These are phyloP conservation scores for Plasmodium inui DNA, from an alignment of 169 alveolate genomes.

Conservation along the genomic window DNA sequence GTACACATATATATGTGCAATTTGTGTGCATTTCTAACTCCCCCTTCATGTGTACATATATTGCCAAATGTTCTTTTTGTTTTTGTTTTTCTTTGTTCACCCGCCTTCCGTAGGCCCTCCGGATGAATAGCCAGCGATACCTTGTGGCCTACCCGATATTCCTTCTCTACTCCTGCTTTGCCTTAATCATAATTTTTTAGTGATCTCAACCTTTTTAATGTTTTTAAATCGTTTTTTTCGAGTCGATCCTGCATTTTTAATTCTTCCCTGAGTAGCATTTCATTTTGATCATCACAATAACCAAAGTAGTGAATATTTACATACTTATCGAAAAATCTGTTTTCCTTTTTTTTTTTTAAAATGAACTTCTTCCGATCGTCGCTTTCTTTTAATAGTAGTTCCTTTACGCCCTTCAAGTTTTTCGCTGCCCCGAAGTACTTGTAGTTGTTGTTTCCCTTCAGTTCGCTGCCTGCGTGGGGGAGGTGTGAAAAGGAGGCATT, in stretches of 20 bases:
- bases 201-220: conserved; percentile 36
- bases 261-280: conserved; percentile 29
- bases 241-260: conserved; percentile 46
- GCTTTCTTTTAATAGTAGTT: conserved; percentile 89
- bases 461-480: conserved; percentile 78
- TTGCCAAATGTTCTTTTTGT: background rate
- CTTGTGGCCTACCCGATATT: conserved; percentile 88
- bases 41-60: background rate
- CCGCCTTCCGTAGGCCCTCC: conserved; percentile 70
- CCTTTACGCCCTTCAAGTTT: conserved; percentile 94
- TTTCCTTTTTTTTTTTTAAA: conserved; percentile 44
- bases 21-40: background rate
- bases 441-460: conserved; percentile 92
- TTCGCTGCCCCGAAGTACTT: conserved; percentile 96
- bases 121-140: conserved; percentile 86
- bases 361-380: conserved; percentile 60
- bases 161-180: conserved; percentile 86
- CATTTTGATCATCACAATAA: conserved; percentile 72
- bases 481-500: background rate
- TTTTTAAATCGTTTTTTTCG: conserved; percentile 46
- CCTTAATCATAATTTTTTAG: conserved; percentile 83
- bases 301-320: conserved; percentile 69
- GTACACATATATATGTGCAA: background rate
- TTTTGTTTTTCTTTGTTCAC: conserved; percentile 30
- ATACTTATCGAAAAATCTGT: conserved; percentile 27